Conservation (phyloP, 2,329 filamentous ascomycete species). For the Colletotrichum cereale region DNA sequence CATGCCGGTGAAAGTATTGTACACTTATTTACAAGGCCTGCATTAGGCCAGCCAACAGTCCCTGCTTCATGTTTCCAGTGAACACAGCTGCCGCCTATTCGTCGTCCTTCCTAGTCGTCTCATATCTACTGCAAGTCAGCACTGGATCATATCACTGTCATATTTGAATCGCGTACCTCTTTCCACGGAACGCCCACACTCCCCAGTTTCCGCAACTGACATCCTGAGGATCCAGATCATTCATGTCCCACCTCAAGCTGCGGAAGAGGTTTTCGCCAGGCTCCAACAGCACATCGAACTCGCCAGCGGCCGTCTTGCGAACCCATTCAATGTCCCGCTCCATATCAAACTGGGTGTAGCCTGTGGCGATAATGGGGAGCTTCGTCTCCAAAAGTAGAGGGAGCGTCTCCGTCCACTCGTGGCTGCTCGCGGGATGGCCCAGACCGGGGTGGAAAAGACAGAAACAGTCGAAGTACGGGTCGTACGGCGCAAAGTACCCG, state of each 20-base stretch:
- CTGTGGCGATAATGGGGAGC: constrained; percentile 92
- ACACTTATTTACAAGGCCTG: constrained; percentile 39
- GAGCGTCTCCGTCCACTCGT: constrained; percentile 94
- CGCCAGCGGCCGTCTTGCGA: constrained; percentile 83
- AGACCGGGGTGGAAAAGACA: constrained; percentile 97
- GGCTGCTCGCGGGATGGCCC: constrained; percentile 90
- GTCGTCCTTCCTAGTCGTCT: constrained; percentile 68
- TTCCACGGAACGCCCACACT: constrained; percentile 95
- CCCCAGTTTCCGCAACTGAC: constrained; percentile 98
- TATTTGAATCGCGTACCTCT: constrained; percentile 75
- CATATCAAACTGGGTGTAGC: constrained; percentile 97
- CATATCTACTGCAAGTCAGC: constrained; percentile 65
- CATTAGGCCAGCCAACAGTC: background rate
- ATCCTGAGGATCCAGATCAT: constrained; percentile 94
- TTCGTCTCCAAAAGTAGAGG: constrained; percentile 95
- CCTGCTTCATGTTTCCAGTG: background rate
- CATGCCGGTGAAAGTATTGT: constrained; percentile 36
- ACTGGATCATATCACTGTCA: background rate
- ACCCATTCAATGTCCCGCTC: constrained; percentile 93
- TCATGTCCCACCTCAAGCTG: constrained; percentile 95
- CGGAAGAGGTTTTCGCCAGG: constrained; percentile 95
- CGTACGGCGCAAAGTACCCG: constrained; percentile 91
- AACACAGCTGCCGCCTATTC: constrained; percentile 15
- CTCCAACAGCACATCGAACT: constrained; percentile 92
- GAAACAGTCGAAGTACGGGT: constrained; percentile 98